phyloP scores from a whole-genome alignment of 345 rosid species.

The Jatropha curcas region DNA sequence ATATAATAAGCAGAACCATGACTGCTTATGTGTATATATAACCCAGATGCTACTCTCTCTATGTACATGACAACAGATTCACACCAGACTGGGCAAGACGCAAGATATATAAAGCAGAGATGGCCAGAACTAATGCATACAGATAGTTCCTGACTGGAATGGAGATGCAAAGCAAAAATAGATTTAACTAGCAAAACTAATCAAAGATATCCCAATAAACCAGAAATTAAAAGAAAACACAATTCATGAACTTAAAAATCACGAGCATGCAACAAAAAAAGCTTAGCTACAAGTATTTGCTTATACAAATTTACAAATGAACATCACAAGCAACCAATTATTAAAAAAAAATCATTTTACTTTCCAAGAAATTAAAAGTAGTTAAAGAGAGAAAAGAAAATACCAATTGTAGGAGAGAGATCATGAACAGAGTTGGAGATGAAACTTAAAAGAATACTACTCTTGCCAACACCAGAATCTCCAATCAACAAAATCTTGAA shows the following conservation, averaged over 20 bases:
- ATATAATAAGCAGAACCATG: too few species aligned
- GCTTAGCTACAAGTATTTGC: too few species aligned
- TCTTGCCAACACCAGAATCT: constrained; percentile 98
- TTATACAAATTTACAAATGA: not conserved
- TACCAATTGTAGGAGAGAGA: constrained; percentile 91
- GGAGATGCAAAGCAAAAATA: too few species aligned
- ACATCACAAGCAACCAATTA: not conserved
- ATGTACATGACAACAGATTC: not conserved
- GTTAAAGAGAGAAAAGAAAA: not conserved
- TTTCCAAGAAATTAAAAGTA: not conserved
- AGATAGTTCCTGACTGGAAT: not conserved
- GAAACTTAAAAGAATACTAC: constrained; percentile 82
- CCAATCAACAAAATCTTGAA: constrained; percentile 92
- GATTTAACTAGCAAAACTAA: too few species aligned
- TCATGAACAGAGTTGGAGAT: constrained; percentile 68
- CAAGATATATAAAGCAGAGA: too few species aligned
- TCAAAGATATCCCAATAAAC: too few species aligned
- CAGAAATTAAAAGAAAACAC: too few species aligned
- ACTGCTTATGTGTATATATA: too few species aligned
- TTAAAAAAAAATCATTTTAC: not conserved
- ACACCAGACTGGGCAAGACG: too few species aligned
- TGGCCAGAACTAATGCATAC: not conserved
- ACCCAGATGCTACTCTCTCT: not conserved
- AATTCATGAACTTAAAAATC: not conserved
- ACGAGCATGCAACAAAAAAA: not conserved